Evolutionary conservation across 139 green algal species (phyloP), one percentile per base, ranked within the genome.

Genomic region (Protoeuglena noctilucae): DNA sequence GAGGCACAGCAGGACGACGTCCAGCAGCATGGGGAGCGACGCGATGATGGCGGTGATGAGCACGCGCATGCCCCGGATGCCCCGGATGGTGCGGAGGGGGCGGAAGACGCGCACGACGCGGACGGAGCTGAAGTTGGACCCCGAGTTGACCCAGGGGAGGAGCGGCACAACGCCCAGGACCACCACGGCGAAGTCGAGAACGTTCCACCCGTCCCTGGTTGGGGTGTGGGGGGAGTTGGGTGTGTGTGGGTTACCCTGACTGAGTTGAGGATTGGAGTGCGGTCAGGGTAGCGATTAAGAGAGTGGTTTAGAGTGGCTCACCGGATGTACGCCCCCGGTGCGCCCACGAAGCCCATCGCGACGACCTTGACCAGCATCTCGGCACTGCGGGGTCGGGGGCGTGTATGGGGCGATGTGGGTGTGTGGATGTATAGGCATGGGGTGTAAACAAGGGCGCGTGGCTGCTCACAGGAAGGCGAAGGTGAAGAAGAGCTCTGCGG

Each of bases 181-280:
- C 1, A 81, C 69, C 4, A 53, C 50, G 4, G 63, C 22, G 48
- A 83, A 80, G 58, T 86, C 78, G 19, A 86, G 27, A 0, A 61
- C 65, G 48, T 58, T 65, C 69, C 69, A 76, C 25, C 41, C 40
- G 23, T 71, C 25, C 50, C 80, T 81, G 79, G 21, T 71, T 68
- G 17, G 76, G 73, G 82, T 58, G 49, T 28, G 40, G 55, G 1
- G 60, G 59, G 19, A 66, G 40, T 9, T 57, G 23, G 12, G 70
- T 61, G 40, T 60, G 29, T 9, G 29, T 17, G 22, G 22, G 23
- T 7, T 21, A 31, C 18, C 48, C 18, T 14, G 4, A 7, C 19
- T 17, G 21, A 4, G 21, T 5, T 7, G 5, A 24, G 21, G 7
- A 53, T 25, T 19, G 4, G n/a, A 12, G 30, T 30, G 22, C 24